Evolutionary conservation across 768 basidiomycete species (phyloP).

Genomic region (Rhodosporidiobolus odoratus): DNA sequence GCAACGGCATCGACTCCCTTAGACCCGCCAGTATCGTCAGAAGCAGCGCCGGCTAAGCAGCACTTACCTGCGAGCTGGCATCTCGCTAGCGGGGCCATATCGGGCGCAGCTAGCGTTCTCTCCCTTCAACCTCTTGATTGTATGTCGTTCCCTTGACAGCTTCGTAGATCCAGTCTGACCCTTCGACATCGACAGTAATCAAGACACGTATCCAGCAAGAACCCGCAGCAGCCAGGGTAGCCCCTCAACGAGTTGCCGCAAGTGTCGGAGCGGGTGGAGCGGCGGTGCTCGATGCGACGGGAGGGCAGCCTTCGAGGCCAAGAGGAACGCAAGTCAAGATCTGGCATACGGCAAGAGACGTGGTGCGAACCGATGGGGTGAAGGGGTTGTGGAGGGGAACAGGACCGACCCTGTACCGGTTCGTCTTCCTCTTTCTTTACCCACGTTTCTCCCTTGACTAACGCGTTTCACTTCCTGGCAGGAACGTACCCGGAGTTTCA

Average conservation of each 20-base stretch:
- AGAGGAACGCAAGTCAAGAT: constrained; percentile 4
- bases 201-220: constrained; percentile 39
- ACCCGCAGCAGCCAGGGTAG: not conserved
- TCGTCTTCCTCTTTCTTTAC: not conserved
- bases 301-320: not conserved
- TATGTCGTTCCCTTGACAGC: no score
- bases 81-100: no score
- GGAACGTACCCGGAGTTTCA: constrained; percentile 51
- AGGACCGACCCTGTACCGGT: constrained; percentile 37
- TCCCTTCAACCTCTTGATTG: no score
- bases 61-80: no score
- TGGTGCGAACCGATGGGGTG: constrained; percentile 24
- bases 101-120: no score
- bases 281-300: not conserved
- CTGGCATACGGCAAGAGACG: constrained; percentile 13
- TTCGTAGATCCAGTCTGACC: no score
- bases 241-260: not conserved
- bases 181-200: constrained; percentile 17
- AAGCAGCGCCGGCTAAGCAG: no score
- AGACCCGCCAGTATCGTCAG: no score
- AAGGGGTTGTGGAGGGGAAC: constrained; percentile 34
- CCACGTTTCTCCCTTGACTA: not conserved
- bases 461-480: constrained; percentile 10
- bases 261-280: not conserved
- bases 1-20: no score